Conservation (phyloP, 148 eudicot genomes). For the Simmondsia chinensis region DNA sequence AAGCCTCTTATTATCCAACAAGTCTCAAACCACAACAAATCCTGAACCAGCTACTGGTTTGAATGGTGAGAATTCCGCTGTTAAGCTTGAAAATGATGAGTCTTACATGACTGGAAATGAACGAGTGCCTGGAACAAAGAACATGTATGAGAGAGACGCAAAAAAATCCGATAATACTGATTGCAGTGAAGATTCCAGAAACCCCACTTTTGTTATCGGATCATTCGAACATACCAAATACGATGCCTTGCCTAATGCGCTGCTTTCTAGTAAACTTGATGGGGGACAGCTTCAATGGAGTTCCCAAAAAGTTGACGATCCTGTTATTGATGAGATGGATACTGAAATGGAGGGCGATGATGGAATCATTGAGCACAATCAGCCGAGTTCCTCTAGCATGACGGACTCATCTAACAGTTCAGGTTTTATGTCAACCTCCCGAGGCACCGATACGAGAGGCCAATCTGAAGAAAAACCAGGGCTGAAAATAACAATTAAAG, state of each 20-base stretch:
- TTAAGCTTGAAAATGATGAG: constrained; percentile 45
- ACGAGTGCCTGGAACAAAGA: neutral
- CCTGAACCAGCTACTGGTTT: constrained; percentile 6
- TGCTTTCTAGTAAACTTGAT: no score
- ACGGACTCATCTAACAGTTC: constrained; percentile 65
- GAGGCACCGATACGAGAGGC: constrained; percentile 16
- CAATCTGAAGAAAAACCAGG: constrained; percentile 15
- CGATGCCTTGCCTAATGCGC: no score
- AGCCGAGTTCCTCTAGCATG: constrained; percentile 57
- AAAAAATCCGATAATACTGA: constrained; percentile 11
- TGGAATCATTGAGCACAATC: constrained; percentile 32
- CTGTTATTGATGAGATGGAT: constrained; percentile 21
- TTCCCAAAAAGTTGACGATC: neutral
- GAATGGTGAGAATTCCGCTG: constrained; percentile 13
- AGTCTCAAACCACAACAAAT: constrained; percentile 2
- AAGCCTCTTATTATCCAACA: constrained; percentile 12
- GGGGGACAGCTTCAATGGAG: constrained; percentile 9
- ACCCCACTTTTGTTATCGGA: constrained; percentile 13
- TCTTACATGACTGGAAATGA: constrained; percentile 12
- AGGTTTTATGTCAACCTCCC: constrained; percentile 57
- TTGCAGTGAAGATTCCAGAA: constrained; percentile 9
- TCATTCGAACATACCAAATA: constrained; percentile 2
- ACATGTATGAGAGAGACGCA: constrained; percentile 2
- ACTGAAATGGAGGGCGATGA: constrained; percentile 18
- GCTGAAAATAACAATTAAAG: constrained; percentile 56